Evolutionary conservation across 192 early-diverging fungal species (phyloP), one percentile per base, ranked within the genome.

Genomic region (Radiomyces spectabilis): DNA sequence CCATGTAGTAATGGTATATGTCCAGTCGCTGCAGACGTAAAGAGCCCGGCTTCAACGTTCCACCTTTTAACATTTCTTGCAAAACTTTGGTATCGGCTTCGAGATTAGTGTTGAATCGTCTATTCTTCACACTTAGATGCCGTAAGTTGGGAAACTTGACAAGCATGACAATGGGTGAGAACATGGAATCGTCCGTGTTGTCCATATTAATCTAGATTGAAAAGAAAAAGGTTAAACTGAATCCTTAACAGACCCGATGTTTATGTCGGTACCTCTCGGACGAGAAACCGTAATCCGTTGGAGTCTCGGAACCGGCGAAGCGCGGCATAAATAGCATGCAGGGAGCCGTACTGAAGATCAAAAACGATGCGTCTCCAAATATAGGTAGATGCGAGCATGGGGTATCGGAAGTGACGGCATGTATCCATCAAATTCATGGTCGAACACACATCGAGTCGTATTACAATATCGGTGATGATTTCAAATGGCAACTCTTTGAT

Each of bases 91-190:
- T 59, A 21, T 75, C 73, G 0, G 60, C 54, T 24, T 51, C 64
- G 5, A 78, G 43, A 38, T 59, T 73, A 0, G 73, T 74, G 13
- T 71, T 68, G 27, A 63, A 56, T 8, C 72, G 53, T 15, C 72
- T 50, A 30, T 74, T 62, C 15, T 56, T 59, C 1, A 73, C 71
- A 8, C 60, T 61, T 7, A 78, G 44, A 9, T 58, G 44, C 26
- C 53, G 51, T 4, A 78, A 49, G 9, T 59, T 51, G 8, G 72
- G 72, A 19, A 78, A 78, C 40, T 78, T 78, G 51, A 75, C 61
- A 16, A 78, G 25, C 76, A 78, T 75, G 4, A 78, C 71, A 15
- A 78, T 30, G 10, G 70, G 76, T 9, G 73, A 72, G 13, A 69
- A 61, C 32, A 72, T 66, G 1, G 67, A 60, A 18, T 72, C 65